Percentiles rank a stretch among this genome's conserved stretches.
These are phyloP conservation scores for Selaginella moellendorffii DNA, from an alignment of 75 land plant species.

Conservation along the genomic window DNA sequence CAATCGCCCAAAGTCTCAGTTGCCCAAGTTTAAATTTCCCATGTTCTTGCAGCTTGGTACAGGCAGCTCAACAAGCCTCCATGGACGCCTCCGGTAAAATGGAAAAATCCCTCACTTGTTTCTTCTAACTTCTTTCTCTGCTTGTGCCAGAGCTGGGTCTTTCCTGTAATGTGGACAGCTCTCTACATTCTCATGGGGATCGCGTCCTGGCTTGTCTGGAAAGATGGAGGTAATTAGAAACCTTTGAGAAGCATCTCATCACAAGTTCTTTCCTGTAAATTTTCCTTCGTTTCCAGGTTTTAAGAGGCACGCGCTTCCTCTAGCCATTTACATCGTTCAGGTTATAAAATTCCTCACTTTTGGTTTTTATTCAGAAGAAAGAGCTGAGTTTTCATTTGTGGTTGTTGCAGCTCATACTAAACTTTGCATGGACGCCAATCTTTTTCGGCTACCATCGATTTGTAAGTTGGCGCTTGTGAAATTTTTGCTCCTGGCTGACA, in stretches of 20 bases:
- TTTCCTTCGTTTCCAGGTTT: constrained; percentile 18
- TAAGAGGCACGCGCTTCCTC: constrained; percentile 17
- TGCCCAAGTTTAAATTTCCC: no score
- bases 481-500: no score
- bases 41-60: constrained; percentile 36
- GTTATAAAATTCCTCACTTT: constrained; percentile 6
- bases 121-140: no score
- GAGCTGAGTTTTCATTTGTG: no score
- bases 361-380: neutral
- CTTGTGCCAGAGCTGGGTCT: constrained; percentile 28
- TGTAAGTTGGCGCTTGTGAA: no score
- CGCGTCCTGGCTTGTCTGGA: constrained; percentile 34
- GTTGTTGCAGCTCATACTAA: constrained; percentile 29
- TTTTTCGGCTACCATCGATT: constrained; percentile 29
- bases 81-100: constrained; percentile 49
- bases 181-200: constrained; percentile 33
- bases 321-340: constrained; percentile 27
- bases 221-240: constrained; percentile 28
- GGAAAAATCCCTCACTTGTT: no score
- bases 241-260: neutral
- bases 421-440: constrained; percentile 32
- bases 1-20: no score
- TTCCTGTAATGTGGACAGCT: constrained; percentile 38
- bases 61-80: constrained; percentile 33
- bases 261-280: neutral